Percentiles rank a stretch among this genome's conserved stretches.
phyloP scores from a whole-genome alignment of 2,329 filamentous ascomycete genomes.

The Colletotrichum navitas region DNA sequence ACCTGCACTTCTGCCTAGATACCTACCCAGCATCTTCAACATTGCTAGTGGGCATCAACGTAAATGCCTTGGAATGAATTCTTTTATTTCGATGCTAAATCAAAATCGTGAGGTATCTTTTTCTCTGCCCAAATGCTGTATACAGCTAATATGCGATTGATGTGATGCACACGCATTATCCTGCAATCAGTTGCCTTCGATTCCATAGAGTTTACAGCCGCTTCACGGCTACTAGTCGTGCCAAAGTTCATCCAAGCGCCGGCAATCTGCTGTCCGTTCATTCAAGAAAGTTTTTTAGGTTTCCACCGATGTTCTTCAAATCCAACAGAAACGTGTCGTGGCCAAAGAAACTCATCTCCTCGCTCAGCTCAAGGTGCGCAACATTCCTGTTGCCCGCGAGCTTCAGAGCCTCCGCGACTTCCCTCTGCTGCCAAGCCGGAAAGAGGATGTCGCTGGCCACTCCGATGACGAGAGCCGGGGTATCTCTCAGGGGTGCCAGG shows the following conservation, averaged over 20 bases:
- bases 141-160: slow-evolving; percentile 6
- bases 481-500: slow-evolving; percentile 77
- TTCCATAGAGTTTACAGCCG: not conserved
- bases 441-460: slow-evolving; percentile 97
- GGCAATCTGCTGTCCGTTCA: slow-evolving; percentile 61
- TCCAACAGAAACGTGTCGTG: slow-evolving; percentile 97
- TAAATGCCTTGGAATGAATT: not conserved
- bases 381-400: slow-evolving; percentile 84
- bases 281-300: slow-evolving; percentile 81
- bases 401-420: slow-evolving; percentile 87
- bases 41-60: too few relatives aligned
- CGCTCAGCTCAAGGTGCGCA: slow-evolving; percentile 89
- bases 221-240: not conserved
- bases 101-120: not conserved
- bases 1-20: not conserved
- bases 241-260: not conserved
- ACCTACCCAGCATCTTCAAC: not conserved
- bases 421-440: slow-evolving; percentile 96
- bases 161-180: not conserved
- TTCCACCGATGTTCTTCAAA: slow-evolving; percentile 90
- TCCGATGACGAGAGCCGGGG: slow-evolving; percentile 88
- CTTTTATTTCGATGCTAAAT: not conserved
- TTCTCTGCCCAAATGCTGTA: slow-evolving; percentile 8
- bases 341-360: slow-evolving; percentile 94
- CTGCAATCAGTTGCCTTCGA: not conserved